phyloP scores from a whole-genome alignment of 768 basidiomycete genomes.

The Hortiboletus campestris region DNA sequence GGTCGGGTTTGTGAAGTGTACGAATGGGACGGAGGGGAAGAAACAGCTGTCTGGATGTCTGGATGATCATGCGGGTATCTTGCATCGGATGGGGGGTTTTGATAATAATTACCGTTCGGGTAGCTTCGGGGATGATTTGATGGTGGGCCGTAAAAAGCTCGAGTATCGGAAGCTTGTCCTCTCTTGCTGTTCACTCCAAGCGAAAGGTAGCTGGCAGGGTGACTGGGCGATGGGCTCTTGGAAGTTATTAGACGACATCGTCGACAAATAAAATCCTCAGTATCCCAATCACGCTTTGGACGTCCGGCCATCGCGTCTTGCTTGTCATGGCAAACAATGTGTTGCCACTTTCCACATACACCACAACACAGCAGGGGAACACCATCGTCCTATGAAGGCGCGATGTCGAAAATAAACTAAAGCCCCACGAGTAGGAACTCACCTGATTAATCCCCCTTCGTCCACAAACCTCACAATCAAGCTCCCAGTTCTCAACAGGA shows the following conservation, averaged over 20 bases:
- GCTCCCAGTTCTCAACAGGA: conserved; percentile 72
- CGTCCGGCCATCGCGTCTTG: conserved; percentile 63
- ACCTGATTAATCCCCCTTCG: conserved; percentile 73
- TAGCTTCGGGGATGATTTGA: conserved; percentile 20
- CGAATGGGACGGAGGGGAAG: conserved; percentile 18
- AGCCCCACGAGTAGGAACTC: conserved; percentile 23
- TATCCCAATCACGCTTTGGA: conserved; percentile 76
- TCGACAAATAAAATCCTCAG: conserved; percentile 78
- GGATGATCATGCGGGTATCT: conserved; percentile 26
- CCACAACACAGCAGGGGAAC: conserved; percentile 81
- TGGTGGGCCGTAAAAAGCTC: conserved; percentile 11
- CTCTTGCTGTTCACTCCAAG: conserved; percentile 5
- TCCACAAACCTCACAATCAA: conserved; percentile 86
- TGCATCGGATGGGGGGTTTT: conserved; percentile 11
- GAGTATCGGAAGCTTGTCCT: conserved; percentile 12
- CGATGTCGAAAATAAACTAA: conserved; percentile 6
- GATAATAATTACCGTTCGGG: conserved; percentile 15
- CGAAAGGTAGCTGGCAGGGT: conserved; percentile 3
- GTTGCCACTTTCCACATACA: conserved; percentile 84
- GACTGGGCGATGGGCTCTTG: conserved; percentile 8
- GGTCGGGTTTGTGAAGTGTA: conserved; percentile 20
- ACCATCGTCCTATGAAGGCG: conserved; percentile 65
- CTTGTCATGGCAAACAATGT: conserved; percentile 79
- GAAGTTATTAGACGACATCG: conserved; percentile 42
- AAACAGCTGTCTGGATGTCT: conserved; percentile 12